These are phyloP conservation scores for Nicotiana otophora DNA, from an alignment of 257 asterid species.

Conservation along the genomic window DNA sequence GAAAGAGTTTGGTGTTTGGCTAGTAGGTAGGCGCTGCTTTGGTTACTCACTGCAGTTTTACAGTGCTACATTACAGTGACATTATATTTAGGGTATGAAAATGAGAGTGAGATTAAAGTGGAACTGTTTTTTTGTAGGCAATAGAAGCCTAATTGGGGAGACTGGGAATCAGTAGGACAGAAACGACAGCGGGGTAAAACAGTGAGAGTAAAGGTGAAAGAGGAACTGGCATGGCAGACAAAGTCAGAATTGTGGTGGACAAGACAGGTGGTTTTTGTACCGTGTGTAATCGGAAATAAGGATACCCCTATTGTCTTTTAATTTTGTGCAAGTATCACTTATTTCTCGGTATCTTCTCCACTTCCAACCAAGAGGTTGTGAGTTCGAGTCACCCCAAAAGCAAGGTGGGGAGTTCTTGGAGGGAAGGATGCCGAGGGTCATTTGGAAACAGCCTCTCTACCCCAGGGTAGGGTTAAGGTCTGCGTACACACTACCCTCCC, in stretches of 20 bases:
- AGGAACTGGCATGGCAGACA: not conserved
- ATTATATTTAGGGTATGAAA: not conserved
- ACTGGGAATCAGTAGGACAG: too few species aligned
- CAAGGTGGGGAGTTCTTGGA: too few species aligned
- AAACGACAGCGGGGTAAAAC: not conserved
- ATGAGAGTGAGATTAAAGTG: not conserved
- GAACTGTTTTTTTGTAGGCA: not conserved
- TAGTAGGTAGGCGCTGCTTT: not conserved
- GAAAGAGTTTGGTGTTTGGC: not conserved
- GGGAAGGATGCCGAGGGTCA: too few species aligned
- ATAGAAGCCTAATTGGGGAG: not conserved
- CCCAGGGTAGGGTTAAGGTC: too few species aligned
- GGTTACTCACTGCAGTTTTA: not conserved
- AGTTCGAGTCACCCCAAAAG: too few species aligned
- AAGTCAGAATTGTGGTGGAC: slow-evolving; percentile 59
- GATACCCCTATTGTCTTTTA: not conserved
- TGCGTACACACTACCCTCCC: too few species aligned
- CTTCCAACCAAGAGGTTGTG: too few species aligned
- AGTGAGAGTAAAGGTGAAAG: not conserved
- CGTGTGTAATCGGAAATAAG: not conserved
- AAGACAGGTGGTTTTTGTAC: slow-evolving; percentile 32
- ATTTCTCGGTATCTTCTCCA: not conserved
- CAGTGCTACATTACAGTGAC: not conserved
- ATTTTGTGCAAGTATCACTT: not conserved
- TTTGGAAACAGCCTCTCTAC: too few species aligned